phyloP scores from a whole-genome alignment of 768 basidiomycete species.

The Lactarius pseudohatsudake region DNA sequence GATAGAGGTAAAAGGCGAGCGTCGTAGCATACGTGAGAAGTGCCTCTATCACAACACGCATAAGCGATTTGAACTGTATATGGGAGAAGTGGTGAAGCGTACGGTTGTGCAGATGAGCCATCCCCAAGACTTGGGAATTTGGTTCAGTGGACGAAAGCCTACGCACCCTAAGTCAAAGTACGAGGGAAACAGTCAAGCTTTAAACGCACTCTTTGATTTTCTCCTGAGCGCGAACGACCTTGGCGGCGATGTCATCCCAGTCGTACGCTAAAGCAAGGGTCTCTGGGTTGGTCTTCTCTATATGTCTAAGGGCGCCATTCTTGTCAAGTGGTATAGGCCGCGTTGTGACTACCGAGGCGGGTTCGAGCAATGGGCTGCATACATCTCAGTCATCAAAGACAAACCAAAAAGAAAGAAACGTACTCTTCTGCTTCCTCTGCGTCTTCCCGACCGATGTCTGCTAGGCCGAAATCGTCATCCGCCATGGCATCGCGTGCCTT shows the following conservation, averaged over 20 bases:
- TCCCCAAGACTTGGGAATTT: slow-evolving; percentile 59
- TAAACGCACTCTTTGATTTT: slow-evolving; percentile 50
- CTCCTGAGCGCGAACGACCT: slow-evolving; percentile 52
- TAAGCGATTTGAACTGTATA: not conserved
- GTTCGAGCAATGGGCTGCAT: slow-evolving; percentile 42
- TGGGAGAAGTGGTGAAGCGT: slow-evolving; percentile 38
- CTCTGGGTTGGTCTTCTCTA: slow-evolving; percentile 77
- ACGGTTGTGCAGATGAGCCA: slow-evolving; percentile 90
- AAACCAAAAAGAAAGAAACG: not conserved
- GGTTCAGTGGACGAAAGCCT: slow-evolving; percentile 52
- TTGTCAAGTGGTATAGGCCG: slow-evolving; percentile 55
- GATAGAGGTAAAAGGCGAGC: slow-evolving; percentile 88
- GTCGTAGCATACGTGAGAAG: slow-evolving; percentile 86
- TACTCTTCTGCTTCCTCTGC: slow-evolving; percentile 32
- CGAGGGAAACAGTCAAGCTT: not conserved
- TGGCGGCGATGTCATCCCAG: slow-evolving; percentile 69
- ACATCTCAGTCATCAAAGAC: not conserved
- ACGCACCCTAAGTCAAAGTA: slow-evolving; percentile 13
- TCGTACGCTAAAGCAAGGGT: slow-evolving; percentile 79
- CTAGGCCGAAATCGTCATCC: slow-evolving; percentile 84
- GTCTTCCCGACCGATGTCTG: slow-evolving; percentile 49
- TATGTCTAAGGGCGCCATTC: slow-evolving; percentile 56
- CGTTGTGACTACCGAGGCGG: slow-evolving; percentile 35
- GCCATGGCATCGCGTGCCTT: slow-evolving; percentile 69
- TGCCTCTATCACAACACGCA: slow-evolving; percentile 56